Evolutionary conservation across 1,139 yeast species (phyloP), one percentile per base, ranked within the genome.

Genomic region (Candida dubliniensis): DNA sequence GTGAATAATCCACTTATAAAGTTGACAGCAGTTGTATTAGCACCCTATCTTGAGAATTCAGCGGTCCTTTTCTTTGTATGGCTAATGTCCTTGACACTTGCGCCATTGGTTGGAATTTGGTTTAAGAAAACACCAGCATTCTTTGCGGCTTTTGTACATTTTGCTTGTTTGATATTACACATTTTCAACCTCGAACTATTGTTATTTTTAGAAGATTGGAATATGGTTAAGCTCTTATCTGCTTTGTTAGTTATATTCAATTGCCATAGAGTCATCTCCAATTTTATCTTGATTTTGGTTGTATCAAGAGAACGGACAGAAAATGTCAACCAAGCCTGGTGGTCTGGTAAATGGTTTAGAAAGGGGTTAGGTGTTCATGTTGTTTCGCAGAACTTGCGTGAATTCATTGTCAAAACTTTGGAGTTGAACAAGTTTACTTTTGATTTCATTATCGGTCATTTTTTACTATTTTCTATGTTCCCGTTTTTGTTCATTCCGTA

Each of bases 311-410:
- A 88, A 56, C 66, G 78, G 48, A 73, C 71, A 36, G 78, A 74
- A 47, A 82, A 79, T 47, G 65, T 66, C 32, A 86, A 85, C 55
- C 58, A 74, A 25, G 83, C 91, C 0, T 89, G 96, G 96, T 89
- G 96, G 96, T 78, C 88, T 0, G 96, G 96, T 0, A 74, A 71
- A 41, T 88, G 96, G 96, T 58, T 74, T 34, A 67, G 65, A 10
- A 73, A 78, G n/a, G 80, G 78, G 1, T 64, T 83, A 33, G 87
- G 90, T 0, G 75, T 80, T 77, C 61, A 74, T 34, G 65, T 76
- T 1, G 43, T 87, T 1, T 70, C 84, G 0, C 95, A 87, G 54
- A 90, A 93, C 0, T 40, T 78, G 4, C 66, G 96, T 47, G 96
- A 89, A 58, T 75, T 74, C 40, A 45, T 80, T 6, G 84, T 89